phyloP scores from a whole-genome alignment of 2,329 filamentous ascomycete species.

The Diaporthe humulicola region DNA sequence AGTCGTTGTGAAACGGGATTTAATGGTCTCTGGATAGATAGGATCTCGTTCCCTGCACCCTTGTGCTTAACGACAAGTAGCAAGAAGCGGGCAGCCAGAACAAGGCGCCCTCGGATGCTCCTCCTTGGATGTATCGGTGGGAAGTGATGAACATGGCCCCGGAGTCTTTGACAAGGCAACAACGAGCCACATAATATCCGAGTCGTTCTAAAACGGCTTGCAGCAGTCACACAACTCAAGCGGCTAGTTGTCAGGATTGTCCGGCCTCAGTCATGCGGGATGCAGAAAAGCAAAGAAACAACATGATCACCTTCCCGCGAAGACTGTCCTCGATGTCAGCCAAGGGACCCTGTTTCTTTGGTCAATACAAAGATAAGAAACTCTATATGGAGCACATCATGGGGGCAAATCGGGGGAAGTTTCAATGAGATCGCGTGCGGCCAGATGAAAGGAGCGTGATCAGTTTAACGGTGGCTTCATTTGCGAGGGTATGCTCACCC shows the following conservation, averaged over 20 bases:
- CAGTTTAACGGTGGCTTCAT: background rate
- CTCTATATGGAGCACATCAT: background rate
- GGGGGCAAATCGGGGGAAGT: background rate
- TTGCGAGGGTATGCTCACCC: background rate
- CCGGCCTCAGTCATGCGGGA: background rate
- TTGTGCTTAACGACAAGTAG: background rate
- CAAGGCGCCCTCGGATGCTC: background rate
- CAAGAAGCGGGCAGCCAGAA: background rate
- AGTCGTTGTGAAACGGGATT: background rate
- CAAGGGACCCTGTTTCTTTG: background rate
- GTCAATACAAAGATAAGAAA: background rate
- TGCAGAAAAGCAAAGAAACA: background rate
- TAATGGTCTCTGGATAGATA: background rate
- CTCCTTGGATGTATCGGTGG: background rate
- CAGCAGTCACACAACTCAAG: background rate
- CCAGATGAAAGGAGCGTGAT: background rate
- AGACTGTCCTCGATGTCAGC: background rate
- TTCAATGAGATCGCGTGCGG: background rate
- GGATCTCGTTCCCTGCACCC: too few relatives aligned
- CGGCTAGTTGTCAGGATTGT: background rate
- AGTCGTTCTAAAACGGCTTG: background rate
- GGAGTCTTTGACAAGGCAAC: background rate
- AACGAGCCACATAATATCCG: constrained; percentile 4
- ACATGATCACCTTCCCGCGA: background rate
- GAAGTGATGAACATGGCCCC: background rate